Percentiles rank a stretch among this genome's conserved stretches.
Conservation (phyloP, 352 stramenopile genomes). For the Globisporangium sylvaticum region DNA sequence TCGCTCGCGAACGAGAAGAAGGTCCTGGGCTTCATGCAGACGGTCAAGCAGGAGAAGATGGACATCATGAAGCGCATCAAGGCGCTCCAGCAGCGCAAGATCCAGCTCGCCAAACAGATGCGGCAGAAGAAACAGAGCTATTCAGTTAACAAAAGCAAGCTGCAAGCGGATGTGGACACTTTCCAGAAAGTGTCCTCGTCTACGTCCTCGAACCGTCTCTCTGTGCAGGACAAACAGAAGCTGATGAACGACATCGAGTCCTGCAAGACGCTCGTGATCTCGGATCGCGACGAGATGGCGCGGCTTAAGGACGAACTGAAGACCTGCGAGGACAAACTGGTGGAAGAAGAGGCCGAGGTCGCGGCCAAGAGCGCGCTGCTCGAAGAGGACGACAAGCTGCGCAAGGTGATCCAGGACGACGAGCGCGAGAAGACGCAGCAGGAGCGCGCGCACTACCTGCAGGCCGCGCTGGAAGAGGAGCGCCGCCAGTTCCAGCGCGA, state of each 20-base stretch:
- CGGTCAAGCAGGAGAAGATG: slow-evolving; percentile 89
- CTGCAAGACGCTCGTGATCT: slow-evolving; percentile 52
- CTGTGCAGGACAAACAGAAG: slow-evolving; percentile 44
- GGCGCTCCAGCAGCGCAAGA: slow-evolving; percentile 74
- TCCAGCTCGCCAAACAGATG: slow-evolving; percentile 69
- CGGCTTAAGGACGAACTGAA: slow-evolving; percentile 63
- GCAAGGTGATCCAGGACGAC: slow-evolving; percentile 72
- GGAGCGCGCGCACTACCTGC: slow-evolving; percentile 58
- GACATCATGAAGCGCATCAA: slow-evolving; percentile 90
- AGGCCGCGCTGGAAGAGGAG: slow-evolving; percentile 63
- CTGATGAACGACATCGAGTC: slow-evolving; percentile 64
- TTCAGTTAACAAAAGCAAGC: slow-evolving; percentile 53
- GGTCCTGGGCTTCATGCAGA: slow-evolving; percentile 87
- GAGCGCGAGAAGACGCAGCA: slow-evolving; percentile 81
- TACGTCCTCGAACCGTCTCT: slow-evolving; percentile 18
- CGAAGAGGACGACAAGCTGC: slow-evolving; percentile 74
- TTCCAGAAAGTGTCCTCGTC: slow-evolving; percentile 49
- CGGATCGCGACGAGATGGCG: slow-evolving; percentile 52
- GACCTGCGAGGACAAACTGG: slow-evolving; percentile 52
- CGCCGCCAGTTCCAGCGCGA: slow-evolving; percentile 47
- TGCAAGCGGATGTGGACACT: slow-evolving; percentile 68
- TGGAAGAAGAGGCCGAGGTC: slow-evolving; percentile 73
- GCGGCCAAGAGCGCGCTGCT: slow-evolving; percentile 68
- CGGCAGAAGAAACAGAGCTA: slow-evolving; percentile 76
- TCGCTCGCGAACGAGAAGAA: slow-evolving; percentile 79